Evolutionary conservation across 371 early-diverging fungal species (phyloP).

Genomic region (Mucor circinelloides): DNA sequence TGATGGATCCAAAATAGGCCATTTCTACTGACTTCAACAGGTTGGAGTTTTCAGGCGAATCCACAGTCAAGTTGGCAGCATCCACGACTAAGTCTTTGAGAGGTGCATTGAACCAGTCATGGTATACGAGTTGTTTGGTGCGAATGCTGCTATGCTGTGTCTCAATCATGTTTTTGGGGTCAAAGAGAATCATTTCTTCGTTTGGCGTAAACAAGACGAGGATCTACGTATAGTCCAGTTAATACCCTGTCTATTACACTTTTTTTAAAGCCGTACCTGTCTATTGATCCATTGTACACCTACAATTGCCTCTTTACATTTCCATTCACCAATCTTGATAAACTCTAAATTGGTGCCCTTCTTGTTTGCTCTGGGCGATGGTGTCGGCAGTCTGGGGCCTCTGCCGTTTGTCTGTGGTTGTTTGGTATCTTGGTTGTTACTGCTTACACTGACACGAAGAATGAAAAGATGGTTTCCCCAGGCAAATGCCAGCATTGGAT

Average conservation of each 20-base stretch:
- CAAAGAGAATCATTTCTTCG: constrained; percentile 74
- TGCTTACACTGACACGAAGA: constrained; percentile 47
- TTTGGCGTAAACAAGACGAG: constrained; percentile 64
- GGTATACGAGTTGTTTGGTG: constrained; percentile 62
- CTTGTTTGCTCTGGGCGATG: constrained; percentile 26
- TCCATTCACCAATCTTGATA: constrained; percentile 62
- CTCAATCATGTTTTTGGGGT: constrained; percentile 63
- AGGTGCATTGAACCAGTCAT: constrained; percentile 64
- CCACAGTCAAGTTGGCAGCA: constrained; percentile 6
- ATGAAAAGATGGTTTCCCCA: constrained; percentile 68
- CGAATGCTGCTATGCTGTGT: constrained; percentile 65
- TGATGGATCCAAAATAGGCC: constrained; percentile 73
- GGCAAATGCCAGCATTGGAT: constrained; percentile 66
- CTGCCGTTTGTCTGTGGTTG: background rate
- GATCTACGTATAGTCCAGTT: constrained; percentile 48
- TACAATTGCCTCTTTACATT: constrained; percentile 67
- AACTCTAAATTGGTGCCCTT: constrained; percentile 50
- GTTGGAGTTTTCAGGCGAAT: constrained; percentile 6
- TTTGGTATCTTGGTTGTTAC: constrained; percentile 8
- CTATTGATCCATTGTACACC: constrained; percentile 78
- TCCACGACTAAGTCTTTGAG: constrained; percentile 32
- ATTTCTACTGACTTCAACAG: constrained; percentile 55
- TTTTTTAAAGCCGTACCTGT: constrained; percentile 59
- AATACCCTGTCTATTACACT: no score
- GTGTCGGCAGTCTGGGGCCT: constrained; percentile 2